phyloP scores from a whole-genome alignment of 768 basidiomycete genomes.

The Boletales sp. region DNA sequence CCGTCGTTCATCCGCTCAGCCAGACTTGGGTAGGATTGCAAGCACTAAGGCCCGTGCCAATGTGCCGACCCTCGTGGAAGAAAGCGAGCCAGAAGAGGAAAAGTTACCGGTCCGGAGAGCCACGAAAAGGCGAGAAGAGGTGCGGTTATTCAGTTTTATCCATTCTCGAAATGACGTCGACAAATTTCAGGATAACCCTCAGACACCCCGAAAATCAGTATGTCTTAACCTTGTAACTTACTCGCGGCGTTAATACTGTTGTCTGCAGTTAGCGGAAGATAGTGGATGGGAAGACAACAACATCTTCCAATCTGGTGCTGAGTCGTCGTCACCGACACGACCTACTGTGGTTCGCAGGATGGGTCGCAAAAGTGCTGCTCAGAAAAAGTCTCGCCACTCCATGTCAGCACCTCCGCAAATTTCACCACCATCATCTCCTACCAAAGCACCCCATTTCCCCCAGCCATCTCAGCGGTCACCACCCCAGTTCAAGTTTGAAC shows the following conservation, averaged over 20 bases:
- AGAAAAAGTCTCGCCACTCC: constrained; percentile 62
- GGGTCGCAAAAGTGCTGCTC: constrained; percentile 35
- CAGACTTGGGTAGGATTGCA: constrained; percentile 52
- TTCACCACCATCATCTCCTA: constrained; percentile 41
- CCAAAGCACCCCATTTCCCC: constrained; percentile 24
- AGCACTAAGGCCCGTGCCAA: constrained; percentile 33
- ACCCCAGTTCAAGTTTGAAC: constrained; percentile 55
- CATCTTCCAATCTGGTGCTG: constrained; percentile 86
- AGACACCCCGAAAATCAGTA: constrained; percentile 55
- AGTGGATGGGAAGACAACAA: constrained; percentile 92
- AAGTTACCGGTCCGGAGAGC: constrained; percentile 58
- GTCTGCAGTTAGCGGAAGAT: constrained; percentile 46
- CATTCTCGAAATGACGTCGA: not conserved
- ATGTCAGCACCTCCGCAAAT: constrained; percentile 66
- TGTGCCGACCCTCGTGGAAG: constrained; percentile 55
- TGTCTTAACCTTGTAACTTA: constrained; percentile 20
- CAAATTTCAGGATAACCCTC: constrained; percentile 46
- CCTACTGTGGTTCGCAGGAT: constrained; percentile 53
- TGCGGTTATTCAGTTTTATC: constrained; percentile 24
- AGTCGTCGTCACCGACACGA: constrained; percentile 75
- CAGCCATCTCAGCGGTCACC: constrained; percentile 36
- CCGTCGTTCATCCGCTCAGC: constrained; percentile 76
- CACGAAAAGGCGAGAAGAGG: constrained; percentile 51
- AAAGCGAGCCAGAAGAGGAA: constrained; percentile 73
- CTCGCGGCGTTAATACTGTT: constrained; percentile 4